Evolutionary conservation across 768 basidiomycete species (phyloP), one percentile per base, ranked within the genome.

Genomic region (Clavaria fumosa): DNA sequence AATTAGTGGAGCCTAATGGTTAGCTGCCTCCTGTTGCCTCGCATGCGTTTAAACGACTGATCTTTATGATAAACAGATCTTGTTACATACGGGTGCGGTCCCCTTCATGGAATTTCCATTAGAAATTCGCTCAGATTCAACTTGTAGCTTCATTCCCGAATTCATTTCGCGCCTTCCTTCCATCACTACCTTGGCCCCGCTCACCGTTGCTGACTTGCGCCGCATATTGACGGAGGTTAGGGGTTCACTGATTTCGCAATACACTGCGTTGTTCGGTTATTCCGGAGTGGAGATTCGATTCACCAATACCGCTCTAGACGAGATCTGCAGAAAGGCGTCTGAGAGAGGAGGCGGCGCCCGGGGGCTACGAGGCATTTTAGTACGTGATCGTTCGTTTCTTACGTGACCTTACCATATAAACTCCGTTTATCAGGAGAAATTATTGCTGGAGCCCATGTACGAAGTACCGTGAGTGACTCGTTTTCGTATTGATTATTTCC

Each of bases 161-260:
- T 96, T 97, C 48, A 70, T 93, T 35, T 88, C 84, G 12, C 81
- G 93, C 20, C 58, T 95, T n/a, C 91, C 91, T 4, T 79, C 88
- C n/a, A 67, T 90, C 23, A 83, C 91, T 3, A 75, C 86, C 1
- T 68, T 97, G 4, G 56, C 78, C 4, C 79, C 83, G 4, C 66
- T 96, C 2, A 79, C 82, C 4, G 69, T 81, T 7, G 52, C 71
- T 7, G 93, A 96, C 55, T 66, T 97, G 12, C 72, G 88, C 19
- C 72, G 79, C n/a, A 85, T 96, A 41, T 67, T 97, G 30, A 85
- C 83, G 2, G 89, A 95, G 47, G 89, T 96, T 35, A 78, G 79
- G 49, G 89, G 91, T 12, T 88, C 89, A 2, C 66, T 96, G 10
- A 66, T 93, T 33, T 85, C 84, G 18, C 93, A 96, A 53, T 95